These are phyloP conservation scores for Xylariaceae sp. DNA, from an alignment of 2,329 filamentous ascomycete genomes.

Conservation along the genomic window DNA sequence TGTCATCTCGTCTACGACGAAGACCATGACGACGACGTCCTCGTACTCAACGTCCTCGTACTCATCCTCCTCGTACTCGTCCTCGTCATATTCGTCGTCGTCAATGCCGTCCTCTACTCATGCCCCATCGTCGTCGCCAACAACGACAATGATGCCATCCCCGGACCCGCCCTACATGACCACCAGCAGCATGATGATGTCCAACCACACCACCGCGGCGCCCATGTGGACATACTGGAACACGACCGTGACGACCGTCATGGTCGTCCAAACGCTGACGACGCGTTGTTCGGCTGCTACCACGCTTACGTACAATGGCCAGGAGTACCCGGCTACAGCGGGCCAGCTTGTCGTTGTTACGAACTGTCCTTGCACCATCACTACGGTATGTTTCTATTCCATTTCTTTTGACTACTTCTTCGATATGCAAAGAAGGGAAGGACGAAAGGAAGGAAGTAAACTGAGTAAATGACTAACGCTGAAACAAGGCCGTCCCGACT, in stretches of 20 bases:
- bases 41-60: background rate
- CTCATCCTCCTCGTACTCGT: background rate
- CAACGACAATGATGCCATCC: background rate
- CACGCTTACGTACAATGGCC: conserved; percentile 44
- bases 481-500: conserved; percentile 16
- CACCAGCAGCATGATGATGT: background rate
- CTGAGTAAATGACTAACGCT: background rate
- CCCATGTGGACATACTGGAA: conserved; percentile 28
- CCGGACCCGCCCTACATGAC: conserved; percentile 3
- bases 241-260: conserved; percentile 24
- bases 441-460: too few species aligned
- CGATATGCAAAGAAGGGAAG: too few species aligned
- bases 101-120: background rate
- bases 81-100: background rate
- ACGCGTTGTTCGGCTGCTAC: conserved; percentile 44
- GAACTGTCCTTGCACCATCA: conserved; percentile 48
- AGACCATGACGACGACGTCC: too few species aligned
- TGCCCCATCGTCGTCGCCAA: background rate
- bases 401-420: too few species aligned
- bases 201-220: conserved; percentile 6
- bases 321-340: conserved; percentile 50
- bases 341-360: conserved; percentile 51
- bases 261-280: conserved; percentile 25
- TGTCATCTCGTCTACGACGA: conserved; percentile 3
- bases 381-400: conserved; percentile 22